phyloP scores from a whole-genome alignment of 306 rosid genomes.

The Citrullus mucosospermus region DNA sequence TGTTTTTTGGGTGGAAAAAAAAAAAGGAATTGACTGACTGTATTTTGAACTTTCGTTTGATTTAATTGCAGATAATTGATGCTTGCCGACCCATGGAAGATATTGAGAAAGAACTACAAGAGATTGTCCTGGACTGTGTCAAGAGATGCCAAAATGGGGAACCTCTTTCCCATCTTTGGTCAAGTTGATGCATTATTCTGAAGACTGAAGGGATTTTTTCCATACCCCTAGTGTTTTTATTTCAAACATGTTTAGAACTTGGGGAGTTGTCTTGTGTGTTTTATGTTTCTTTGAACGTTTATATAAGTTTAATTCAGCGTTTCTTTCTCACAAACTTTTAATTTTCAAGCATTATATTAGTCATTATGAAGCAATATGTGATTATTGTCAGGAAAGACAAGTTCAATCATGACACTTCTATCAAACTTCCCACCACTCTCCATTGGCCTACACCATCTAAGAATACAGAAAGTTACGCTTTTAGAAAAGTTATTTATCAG shows the following conservation, averaged over 20 bases:
- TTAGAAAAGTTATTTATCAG: not conserved
- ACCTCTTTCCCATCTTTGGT: constrained; percentile 47
- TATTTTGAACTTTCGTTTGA: not conserved
- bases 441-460: not conserved
- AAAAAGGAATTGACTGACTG: not conserved
- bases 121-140: constrained; percentile 38
- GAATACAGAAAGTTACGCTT: not conserved
- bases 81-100: constrained; percentile 63
- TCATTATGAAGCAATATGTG: not conserved
- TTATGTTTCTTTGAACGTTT: not conserved
- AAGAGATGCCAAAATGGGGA: constrained; percentile 43
- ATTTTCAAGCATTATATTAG: not conserved
- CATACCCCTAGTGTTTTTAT: not conserved
- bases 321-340: not conserved
- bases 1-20: too few relatives aligned
- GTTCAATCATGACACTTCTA: not conserved
- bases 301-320: not conserved
- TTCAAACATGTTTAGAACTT: not conserved
- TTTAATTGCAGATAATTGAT: constrained; percentile 50
- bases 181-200: not conserved
- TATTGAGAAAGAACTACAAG: constrained; percentile 62
- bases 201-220: not conserved
- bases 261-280: not conserved
- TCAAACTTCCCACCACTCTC: not conserved
- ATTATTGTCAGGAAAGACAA: not conserved